These are phyloP conservation scores for Mortierella sp. DNA, from an alignment of 371 early-diverging fungal species.

Conservation along the genomic window DNA sequence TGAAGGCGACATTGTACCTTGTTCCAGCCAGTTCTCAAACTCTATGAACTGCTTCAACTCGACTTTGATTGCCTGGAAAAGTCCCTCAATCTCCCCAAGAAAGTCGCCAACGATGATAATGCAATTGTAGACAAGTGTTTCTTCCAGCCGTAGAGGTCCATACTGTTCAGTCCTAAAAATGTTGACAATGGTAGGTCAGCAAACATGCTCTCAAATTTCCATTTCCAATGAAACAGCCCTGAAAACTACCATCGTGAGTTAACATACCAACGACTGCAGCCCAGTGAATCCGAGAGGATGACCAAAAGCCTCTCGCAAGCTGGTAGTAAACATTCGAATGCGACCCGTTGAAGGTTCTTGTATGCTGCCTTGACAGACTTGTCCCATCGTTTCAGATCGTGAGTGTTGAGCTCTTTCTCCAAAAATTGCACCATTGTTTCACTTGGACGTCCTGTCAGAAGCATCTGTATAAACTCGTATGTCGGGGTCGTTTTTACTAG, in stretches of 20 bases:
- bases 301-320: slow-evolving; percentile 46
- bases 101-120: slow-evolving; percentile 48
- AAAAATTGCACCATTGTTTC: slow-evolving; percentile 41
- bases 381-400: slow-evolving; percentile 43
- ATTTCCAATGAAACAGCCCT: too few relatives aligned
- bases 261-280: slow-evolving; percentile 45
- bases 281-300: slow-evolving; percentile 41
- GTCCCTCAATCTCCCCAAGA: slow-evolving; percentile 31
- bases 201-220: neutral
- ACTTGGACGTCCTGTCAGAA: slow-evolving; percentile 39
- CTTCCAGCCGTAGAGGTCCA: slow-evolving; percentile 21
- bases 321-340: slow-evolving; percentile 45
- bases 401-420: slow-evolving; percentile 36
- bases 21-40: slow-evolving; percentile 52
- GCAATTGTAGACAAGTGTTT: slow-evolving; percentile 28
- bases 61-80: slow-evolving; percentile 34
- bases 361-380: slow-evolving; percentile 31
- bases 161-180: slow-evolving; percentile 35
- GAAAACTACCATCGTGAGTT: too few relatives aligned
- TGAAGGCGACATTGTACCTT: slow-evolving; percentile 21
- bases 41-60: slow-evolving; percentile 38
- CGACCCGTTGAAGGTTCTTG: slow-evolving; percentile 27
- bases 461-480: slow-evolving; percentile 40
- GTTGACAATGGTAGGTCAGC: neutral
- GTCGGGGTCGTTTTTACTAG: slow-evolving; percentile 34